Conservation (phyloP, 1,284 basidiomycete species). For the Marasmius oreades region DNA sequence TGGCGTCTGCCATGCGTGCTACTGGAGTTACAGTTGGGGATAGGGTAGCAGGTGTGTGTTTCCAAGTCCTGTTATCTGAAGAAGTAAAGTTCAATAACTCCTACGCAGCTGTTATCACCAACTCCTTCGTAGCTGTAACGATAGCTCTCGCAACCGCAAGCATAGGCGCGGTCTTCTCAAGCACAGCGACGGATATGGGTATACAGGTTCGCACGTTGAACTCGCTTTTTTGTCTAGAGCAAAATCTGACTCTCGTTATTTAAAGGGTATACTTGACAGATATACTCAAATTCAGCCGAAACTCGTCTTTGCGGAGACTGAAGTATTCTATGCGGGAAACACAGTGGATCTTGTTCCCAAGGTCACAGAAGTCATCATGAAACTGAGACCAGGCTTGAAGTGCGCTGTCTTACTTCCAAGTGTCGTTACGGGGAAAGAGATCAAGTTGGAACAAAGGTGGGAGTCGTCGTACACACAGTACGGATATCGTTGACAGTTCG, state of each 20-base stretch:
- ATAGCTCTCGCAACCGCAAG: constrained; percentile 61
- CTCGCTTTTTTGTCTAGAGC: neutral
- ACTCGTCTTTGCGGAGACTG: constrained; percentile 61
- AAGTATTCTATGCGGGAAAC: constrained; percentile 60
- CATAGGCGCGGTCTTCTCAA: constrained; percentile 63
- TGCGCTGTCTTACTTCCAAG: constrained; percentile 55
- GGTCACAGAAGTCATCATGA: constrained; percentile 44
- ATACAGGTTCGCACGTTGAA: constrained; percentile 34
- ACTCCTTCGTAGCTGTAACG: constrained; percentile 51
- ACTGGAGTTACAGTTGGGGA: constrained; percentile 57
- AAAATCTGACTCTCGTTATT: neutral
- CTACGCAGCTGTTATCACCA: constrained; percentile 54
- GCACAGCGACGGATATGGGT: constrained; percentile 71
- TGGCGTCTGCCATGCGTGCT: constrained; percentile 54
- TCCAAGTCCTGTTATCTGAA: neutral
- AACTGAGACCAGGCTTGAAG: constrained; percentile 47
- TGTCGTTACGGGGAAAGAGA: constrained; percentile 37
- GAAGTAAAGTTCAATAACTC: neutral
- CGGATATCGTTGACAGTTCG: neutral
- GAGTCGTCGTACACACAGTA: constrained; percentile 1
- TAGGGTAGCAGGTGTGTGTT: constrained; percentile 56
- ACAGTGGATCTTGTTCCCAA: constrained; percentile 49
- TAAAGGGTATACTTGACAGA: constrained; percentile 61
- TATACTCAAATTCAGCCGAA: constrained; percentile 67
- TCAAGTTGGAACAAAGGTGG: constrained; percentile 36